Evolutionary conservation across 306 rosid genomes (phyloP).

Genomic region (Sicyos baderoa): DNA sequence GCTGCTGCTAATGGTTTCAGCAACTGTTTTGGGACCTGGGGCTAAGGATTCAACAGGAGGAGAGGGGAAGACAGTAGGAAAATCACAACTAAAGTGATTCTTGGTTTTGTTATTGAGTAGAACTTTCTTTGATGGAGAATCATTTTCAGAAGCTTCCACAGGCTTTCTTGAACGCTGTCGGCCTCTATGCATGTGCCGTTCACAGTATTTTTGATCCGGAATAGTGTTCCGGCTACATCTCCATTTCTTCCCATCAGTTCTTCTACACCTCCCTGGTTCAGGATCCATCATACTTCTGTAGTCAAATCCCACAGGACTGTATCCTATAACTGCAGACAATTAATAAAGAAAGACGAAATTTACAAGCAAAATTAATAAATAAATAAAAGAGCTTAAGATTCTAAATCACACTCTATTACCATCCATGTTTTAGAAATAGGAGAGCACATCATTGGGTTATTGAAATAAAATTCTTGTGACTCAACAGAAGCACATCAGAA

Average conservation of each 20-base stretch:
- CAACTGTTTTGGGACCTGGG: conserved; percentile 3
- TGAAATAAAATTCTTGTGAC: background rate
- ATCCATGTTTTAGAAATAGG: background rate
- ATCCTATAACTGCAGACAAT: conserved; percentile 35
- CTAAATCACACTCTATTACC: background rate
- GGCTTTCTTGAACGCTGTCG: conserved; percentile 98
- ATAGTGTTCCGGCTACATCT: conserved; percentile 48
- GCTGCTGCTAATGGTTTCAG: conserved; percentile 8
- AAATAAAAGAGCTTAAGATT: background rate
- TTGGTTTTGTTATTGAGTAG: conserved; percentile 27
- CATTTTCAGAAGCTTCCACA: conserved; percentile 57
- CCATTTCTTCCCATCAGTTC: conserved; percentile 97
- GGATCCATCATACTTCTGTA: conserved; percentile 36
- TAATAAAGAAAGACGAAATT: conserved; percentile 18
- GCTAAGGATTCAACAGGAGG: background rate
- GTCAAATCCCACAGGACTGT: conserved; percentile 29
- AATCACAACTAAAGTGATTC: conserved; percentile 13
- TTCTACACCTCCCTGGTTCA: conserved; percentile 72
- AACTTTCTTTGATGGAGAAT: conserved; percentile 30
- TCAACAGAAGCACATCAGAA: conserved; percentile 4
- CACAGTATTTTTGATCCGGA: conserved; percentile 62
- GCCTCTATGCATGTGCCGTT: conserved; percentile 79
- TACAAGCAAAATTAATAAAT: conserved; percentile 16
- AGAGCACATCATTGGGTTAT: background rate
- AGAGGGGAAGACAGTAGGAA: conserved; percentile 17